phyloP scores from a whole-genome alignment of 352 stramenopile species.

The Globisporangium parvum region DNA sequence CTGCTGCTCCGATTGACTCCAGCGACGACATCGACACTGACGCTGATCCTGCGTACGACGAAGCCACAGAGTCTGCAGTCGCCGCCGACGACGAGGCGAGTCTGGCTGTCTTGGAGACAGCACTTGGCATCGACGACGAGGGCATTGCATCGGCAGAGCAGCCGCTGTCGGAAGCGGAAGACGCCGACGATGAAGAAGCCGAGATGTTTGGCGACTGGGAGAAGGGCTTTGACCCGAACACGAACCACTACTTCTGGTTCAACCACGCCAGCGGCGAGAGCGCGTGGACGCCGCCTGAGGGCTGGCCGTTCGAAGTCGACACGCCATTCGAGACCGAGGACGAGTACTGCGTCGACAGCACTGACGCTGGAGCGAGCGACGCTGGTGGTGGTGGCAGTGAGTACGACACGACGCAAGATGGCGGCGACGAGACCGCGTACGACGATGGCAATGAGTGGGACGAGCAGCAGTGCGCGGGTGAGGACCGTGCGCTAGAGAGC shows the following conservation, averaged over 20 bases:
- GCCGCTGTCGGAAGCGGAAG: conserved; percentile 26
- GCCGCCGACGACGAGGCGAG: not conserved
- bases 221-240: conserved; percentile 74
- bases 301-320: conserved; percentile 70
- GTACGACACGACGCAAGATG: not conserved
- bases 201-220: conserved; percentile 82
- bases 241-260: conserved; percentile 88
- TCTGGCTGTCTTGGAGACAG: not conserved
- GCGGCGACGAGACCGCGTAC: conserved; percentile 4
- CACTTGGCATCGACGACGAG: not conserved
- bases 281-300: conserved; percentile 68
- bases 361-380: no score
- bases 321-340: conserved; percentile 47
- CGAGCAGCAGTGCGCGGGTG: conserved; percentile 5
- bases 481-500: conserved; percentile 16
- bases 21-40: not conserved
- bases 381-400: no score
- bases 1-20: no score
- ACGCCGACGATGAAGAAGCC: conserved; percentile 69
- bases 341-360: conserved; percentile 12
- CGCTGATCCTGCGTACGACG: not conserved
- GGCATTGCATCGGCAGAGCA: conserved; percentile 10
- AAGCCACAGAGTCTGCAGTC: not conserved
- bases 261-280: conserved; percentile 78
- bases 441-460: conserved; percentile 13